Evolutionary conservation across 257 asterid genomes (phyloP), one percentile per base, ranked within the genome.

Genomic region (Nicotiana undulata): DNA sequence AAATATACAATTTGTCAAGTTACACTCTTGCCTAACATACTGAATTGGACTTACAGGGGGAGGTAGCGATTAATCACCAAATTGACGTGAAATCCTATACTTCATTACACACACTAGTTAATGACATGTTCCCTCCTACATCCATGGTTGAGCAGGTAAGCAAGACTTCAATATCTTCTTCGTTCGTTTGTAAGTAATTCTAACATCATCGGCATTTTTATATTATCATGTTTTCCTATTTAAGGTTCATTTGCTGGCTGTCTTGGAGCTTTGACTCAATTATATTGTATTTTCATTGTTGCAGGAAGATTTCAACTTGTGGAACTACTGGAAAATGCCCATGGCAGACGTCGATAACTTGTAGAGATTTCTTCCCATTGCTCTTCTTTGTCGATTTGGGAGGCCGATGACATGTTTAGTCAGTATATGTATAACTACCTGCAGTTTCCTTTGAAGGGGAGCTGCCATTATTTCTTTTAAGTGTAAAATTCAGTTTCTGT

Each of bases 61-160:
- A 96, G 91, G 99, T 96, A 85, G 99, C 98, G 79, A 94, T 94
- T 84, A 96, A 93, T 84, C 90, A 91, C 81, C 97, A 95, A 13
- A 86, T 90, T 3, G 97, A 96, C 53, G 98, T 91, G 82, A 96
- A 94, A 76, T 94, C 99, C 3, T 96, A 96, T 89, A 96, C 99
- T 79, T 96, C 99, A 3, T 83, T 96, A 75, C 98, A 94, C 88
- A 96, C 98, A 0, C 82, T 96, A 51, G 99, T 96, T 77, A 84
- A 96, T 20, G 99, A 96, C 89, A 96, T 96, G 98, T 96, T 96
- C 89, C 99, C 99, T 0, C 98, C 98, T 3, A 93, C 98, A 37
- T 92, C 99, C 56, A 81, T 96, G 83, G 91, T 86, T 29, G 99
- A 96, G 89, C 98, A 96, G 99, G 99, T 96, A 86, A 18, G 76